A percentile compares a stretch with the other conserved stretches of the same genome.
phyloP scores from a whole-genome alignment of 2,329 filamentous ascomycete species.

The Aspergillus uvarum region DNA sequence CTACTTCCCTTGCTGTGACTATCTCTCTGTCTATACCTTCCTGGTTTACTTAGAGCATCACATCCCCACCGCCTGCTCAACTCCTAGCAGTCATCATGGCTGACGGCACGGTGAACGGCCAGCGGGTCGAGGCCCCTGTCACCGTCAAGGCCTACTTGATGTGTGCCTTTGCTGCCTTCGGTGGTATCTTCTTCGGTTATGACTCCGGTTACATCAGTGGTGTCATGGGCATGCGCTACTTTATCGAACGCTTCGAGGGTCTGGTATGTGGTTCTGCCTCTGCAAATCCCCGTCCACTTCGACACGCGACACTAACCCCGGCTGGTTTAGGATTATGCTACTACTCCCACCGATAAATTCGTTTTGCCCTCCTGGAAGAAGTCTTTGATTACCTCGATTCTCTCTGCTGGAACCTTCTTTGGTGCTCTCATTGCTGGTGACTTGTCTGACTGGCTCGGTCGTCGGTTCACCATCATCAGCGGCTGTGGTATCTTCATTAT shows the following conservation, averaged over 20 bases:
- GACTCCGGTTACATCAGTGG: constrained; percentile 58
- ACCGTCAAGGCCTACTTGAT: constrained; percentile 61
- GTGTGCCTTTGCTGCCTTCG: constrained; percentile 61
- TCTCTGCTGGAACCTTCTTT: constrained; percentile 76
- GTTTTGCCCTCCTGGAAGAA: constrained; percentile 50
- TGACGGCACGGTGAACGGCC: constrained; percentile 48
- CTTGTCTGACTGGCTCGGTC: constrained; percentile 70
- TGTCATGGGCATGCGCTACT: constrained; percentile 53
- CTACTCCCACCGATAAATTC: constrained; percentile 37
- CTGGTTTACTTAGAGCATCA: not conserved
- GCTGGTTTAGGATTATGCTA: constrained; percentile 23
- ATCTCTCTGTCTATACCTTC: not conserved
- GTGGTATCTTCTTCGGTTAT: constrained; percentile 62
- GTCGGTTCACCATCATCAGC: constrained; percentile 63
- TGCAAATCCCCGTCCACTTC: not conserved
- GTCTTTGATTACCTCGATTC: constrained; percentile 71
- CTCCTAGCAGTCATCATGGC: constrained; percentile 24
- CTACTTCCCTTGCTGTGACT: not conserved
- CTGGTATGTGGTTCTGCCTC: constrained; percentile 25
- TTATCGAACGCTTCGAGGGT: constrained; percentile 43
- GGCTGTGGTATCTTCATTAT: constrained; percentile 71
- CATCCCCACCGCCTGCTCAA: not conserved
- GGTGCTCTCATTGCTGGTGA: constrained; percentile 76
- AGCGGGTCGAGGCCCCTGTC: constrained; percentile 59
- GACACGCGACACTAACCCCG: not conserved